These are phyloP conservation scores for Salix caprea DNA, from an alignment of 345 rosid genomes.

Conservation along the genomic window DNA sequence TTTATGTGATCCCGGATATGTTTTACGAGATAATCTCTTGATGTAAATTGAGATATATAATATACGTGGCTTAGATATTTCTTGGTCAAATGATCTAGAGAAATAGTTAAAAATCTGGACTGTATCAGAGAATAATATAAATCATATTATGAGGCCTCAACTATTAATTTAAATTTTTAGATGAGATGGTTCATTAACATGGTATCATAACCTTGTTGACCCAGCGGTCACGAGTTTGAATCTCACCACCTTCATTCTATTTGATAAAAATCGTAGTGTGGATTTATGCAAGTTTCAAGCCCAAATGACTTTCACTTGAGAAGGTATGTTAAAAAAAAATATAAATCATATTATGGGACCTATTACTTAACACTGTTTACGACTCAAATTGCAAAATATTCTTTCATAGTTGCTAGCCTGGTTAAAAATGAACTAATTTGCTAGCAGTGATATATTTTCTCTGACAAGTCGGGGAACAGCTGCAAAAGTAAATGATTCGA, in stretches of 20 bases:
- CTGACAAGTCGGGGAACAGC: not conserved
- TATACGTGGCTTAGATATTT: not conserved
- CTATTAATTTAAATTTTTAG: no score
- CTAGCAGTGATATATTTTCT: not conserved
- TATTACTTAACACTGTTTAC: not conserved
- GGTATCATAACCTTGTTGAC: no score
- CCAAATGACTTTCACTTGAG: no score
- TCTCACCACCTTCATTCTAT: no score
- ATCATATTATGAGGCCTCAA: fast-evolving
- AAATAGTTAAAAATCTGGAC: not conserved
- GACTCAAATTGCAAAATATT: constrained; percentile 9
- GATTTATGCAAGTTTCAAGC: no score
- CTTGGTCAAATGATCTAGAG: constrained; percentile 2
- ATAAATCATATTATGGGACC: no score
- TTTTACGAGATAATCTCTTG: not conserved
- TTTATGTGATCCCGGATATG: no score
- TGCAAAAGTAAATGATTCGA: constrained; percentile 14
- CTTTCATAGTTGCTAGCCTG: not conserved
- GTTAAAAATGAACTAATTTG: not conserved
- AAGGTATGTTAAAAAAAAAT: no score
- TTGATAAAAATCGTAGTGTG: no score
- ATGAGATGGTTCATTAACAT: no score
- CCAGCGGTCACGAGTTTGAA: no score
- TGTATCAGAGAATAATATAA: no score
- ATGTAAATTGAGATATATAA: constrained; percentile 1